Percentiles rank a stretch among this genome's conserved stretches.
phyloP scores from a whole-genome alignment of 2,329 filamentous ascomycete species.

The Trichoderma sp. region DNA sequence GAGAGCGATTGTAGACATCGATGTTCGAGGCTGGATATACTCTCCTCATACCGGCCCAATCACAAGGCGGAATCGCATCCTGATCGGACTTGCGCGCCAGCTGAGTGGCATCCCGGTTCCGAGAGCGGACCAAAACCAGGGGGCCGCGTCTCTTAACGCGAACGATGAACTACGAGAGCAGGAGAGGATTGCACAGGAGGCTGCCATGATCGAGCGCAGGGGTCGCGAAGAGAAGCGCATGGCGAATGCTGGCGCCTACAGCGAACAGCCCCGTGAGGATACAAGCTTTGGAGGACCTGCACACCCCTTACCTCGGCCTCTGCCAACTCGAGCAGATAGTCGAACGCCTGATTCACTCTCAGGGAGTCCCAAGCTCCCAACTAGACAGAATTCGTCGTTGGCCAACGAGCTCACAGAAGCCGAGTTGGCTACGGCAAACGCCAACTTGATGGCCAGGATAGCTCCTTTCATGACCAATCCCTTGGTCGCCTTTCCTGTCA shows the following conservation, averaged over 20 bases:
- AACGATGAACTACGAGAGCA: constrained; percentile 52
- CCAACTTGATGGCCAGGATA: constrained; percentile 81
- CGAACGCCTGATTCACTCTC: constrained; percentile 39
- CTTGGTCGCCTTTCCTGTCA: constrained; percentile 72
- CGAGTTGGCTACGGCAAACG: constrained; percentile 76
- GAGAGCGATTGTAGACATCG: constrained; percentile 85
- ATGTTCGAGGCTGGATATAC: constrained; percentile 95
- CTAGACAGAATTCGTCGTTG: constrained; percentile 36
- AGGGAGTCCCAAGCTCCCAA: constrained; percentile 42
- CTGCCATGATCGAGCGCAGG: constrained; percentile 68
- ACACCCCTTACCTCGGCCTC: background rate
- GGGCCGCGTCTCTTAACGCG: constrained; percentile 25
- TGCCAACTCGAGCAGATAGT: background rate
- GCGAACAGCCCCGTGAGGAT: constrained; percentile 57
- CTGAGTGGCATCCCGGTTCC: constrained; percentile 82
- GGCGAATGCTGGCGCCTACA: constrained; percentile 70
- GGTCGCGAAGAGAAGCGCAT: constrained; percentile 69
- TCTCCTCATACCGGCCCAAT: constrained; percentile 79
- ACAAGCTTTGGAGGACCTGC: constrained; percentile 30
- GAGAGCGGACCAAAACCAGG: constrained; percentile 36
- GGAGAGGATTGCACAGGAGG: constrained; percentile 70
- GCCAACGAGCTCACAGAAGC: constrained; percentile 64
- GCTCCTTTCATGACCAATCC: constrained; percentile 88
- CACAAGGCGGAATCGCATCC: constrained; percentile 79
- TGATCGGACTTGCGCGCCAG: constrained; percentile 82